Evolutionary conservation across 1,139 yeast species (phyloP).

Genomic region (Pichia kudriavzevii): DNA sequence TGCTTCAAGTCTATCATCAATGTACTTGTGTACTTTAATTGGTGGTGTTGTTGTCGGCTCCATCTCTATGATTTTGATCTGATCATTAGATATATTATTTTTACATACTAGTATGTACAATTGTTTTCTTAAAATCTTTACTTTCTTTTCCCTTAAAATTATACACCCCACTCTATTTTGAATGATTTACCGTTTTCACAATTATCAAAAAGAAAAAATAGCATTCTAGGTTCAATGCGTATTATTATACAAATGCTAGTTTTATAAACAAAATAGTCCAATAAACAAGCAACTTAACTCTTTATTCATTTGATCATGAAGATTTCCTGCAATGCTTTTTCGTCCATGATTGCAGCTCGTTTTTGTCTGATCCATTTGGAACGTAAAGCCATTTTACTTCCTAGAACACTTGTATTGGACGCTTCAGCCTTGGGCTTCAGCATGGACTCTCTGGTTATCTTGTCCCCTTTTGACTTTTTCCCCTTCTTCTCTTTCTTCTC

Average conservation of each 20-base stretch:
- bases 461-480: slow-evolving; percentile 19
- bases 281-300: too few species aligned
- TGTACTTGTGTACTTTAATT: slow-evolving; percentile 10
- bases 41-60: slow-evolving; percentile 9
- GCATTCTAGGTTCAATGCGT: too few species aligned
- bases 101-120: neutral
- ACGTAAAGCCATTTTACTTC: slow-evolving; percentile 70
- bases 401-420: slow-evolving; percentile 33
- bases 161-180: too few species aligned
- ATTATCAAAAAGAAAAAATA: too few species aligned
- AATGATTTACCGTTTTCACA: too few species aligned
- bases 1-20: slow-evolving; percentile 8
- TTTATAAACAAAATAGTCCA: too few species aligned
- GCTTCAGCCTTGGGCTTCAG: slow-evolving; percentile 31
- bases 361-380: slow-evolving; percentile 84
- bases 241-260: too few species aligned
- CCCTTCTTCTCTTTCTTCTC: slow-evolving; percentile 27
- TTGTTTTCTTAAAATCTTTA: neutral
- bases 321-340: slow-evolving; percentile 82
- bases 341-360: slow-evolving; percentile 84
- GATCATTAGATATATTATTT: neutral
- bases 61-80: slow-evolving; percentile 11
- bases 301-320: slow-evolving; percentile 69
- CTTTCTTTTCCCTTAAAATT: neutral
- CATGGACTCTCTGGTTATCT: slow-evolving; percentile 35